These are phyloP conservation scores for Przewalskia tangutica DNA, from an alignment of 257 asterid species.

Conservation along the genomic window DNA sequence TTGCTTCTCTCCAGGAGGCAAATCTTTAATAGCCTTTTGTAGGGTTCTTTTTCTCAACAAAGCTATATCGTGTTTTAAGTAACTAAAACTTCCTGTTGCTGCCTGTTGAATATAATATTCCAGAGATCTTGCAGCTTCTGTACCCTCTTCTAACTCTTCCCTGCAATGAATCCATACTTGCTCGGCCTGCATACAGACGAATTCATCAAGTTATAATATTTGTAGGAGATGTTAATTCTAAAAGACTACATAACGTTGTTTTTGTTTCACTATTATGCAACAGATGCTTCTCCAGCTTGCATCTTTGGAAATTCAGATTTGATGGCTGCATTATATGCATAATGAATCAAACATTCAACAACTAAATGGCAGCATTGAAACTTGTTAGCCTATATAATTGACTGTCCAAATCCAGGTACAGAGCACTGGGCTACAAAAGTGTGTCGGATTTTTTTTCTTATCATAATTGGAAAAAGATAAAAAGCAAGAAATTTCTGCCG, in stretches of 20 bases:
- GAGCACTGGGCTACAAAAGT: not conserved
- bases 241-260: not conserved
- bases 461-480: not conserved
- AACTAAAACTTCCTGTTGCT: not conserved
- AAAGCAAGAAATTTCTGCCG: not conserved
- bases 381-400: not conserved
- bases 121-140: conserved; percentile 16
- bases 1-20: conserved; percentile 26
- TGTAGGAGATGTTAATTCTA: not conserved
- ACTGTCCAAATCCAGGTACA: not conserved
- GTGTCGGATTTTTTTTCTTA: not conserved
- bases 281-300: not conserved
- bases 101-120: conserved; percentile 14
- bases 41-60: conserved; percentile 20
- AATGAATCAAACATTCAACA: not conserved
- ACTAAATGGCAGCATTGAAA: not conserved
- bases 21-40: conserved; percentile 26
- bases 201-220: not conserved
- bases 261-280: not conserved
- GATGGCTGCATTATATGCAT: not conserved
- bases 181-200: conserved; percentile 30
- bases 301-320: not conserved
- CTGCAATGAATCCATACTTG: conserved; percentile 33
- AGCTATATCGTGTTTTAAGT: conserved; percentile 15
- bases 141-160: conserved; percentile 29